These are phyloP conservation scores for Pueraria montana DNA, from an alignment of 306 rosid genomes.

Conservation along the genomic window DNA sequence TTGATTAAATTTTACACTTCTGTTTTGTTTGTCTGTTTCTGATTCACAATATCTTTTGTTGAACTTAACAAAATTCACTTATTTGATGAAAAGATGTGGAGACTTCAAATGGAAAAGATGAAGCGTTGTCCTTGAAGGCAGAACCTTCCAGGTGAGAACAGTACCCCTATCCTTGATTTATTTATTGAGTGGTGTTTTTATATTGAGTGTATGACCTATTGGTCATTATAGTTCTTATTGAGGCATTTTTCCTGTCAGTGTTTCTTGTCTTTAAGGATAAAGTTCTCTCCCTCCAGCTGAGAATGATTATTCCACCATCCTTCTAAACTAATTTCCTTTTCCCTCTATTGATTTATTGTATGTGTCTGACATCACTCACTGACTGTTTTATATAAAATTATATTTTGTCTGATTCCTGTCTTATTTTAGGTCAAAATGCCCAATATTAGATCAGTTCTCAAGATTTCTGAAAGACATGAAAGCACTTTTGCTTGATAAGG, in stretches of 20 bases:
- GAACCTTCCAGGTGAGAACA: slow-evolving; percentile 66
- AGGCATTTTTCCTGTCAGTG: slow-evolving; percentile 14
- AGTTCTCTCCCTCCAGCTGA: slow-evolving; percentile 32
- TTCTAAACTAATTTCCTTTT: slow-evolving; percentile 17
- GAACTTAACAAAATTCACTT: slow-evolving; percentile 52
- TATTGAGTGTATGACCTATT: slow-evolving; percentile 25
- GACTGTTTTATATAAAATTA: slow-evolving; percentile 10
- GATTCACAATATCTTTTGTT: slow-evolving; percentile 36
- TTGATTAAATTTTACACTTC: not conserved
- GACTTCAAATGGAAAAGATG: slow-evolving; percentile 57
- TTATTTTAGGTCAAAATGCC: slow-evolving; percentile 55
- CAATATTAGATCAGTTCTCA: slow-evolving; percentile 46
- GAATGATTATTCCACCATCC: slow-evolving; percentile 13
- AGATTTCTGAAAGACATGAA: slow-evolving; percentile 77
- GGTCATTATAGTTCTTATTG: slow-evolving; percentile 8
- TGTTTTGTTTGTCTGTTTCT: slow-evolving; percentile 40
- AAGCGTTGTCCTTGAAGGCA: slow-evolving; percentile 47
- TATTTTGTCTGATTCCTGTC: slow-evolving; percentile 18
- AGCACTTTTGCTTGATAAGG: slow-evolving; percentile 76
- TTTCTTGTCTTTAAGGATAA: slow-evolving; percentile 33
- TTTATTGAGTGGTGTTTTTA: slow-evolving; percentile 37
- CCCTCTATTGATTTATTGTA: not conserved
- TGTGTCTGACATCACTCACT: slow-evolving; percentile 21
- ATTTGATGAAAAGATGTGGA: slow-evolving; percentile 52
- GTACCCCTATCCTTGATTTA: slow-evolving; percentile 29